Evolutionary conservation across 257 asterid genomes (phyloP).

Genomic region (Solanum ahanhuiri): DNA sequence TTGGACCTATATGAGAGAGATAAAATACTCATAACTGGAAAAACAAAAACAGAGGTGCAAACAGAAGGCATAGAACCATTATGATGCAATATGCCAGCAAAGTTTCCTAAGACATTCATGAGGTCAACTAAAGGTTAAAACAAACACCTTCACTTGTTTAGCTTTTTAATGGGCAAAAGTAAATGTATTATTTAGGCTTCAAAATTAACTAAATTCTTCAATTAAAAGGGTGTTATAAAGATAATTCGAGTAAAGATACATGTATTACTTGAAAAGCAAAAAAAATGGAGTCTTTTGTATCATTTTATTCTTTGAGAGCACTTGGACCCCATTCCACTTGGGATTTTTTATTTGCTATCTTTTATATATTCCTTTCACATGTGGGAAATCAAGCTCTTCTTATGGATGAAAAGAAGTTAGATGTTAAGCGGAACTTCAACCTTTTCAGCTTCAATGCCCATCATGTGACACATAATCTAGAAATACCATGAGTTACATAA

Average conservation of each 20-base stretch:
- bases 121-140: neutral
- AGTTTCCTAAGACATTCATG: neutral
- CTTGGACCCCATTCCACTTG: neutral
- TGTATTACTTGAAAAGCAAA: neutral
- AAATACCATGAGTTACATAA: neutral
- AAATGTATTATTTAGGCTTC: neutral
- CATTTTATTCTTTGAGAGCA: neutral
- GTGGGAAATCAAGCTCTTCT: neutral
- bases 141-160: neutral
- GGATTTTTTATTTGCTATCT: neutral
- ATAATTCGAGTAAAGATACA: neutral
- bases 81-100: neutral
- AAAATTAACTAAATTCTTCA: neutral
- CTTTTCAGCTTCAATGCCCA: neutral
- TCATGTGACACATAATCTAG: neutral
- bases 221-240: neutral
- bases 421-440: neutral
- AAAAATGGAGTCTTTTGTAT: neutral
- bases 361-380: neutral
- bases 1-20: constrained; percentile 56
- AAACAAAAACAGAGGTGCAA: neutral
- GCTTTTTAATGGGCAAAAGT: neutral
- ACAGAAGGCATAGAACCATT: neutral
- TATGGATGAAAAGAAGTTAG: neutral
- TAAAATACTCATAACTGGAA: constrained; percentile 6